phyloP scores from a whole-genome alignment of 306 rosid genomes.

The Rosa lucieae region DNA sequence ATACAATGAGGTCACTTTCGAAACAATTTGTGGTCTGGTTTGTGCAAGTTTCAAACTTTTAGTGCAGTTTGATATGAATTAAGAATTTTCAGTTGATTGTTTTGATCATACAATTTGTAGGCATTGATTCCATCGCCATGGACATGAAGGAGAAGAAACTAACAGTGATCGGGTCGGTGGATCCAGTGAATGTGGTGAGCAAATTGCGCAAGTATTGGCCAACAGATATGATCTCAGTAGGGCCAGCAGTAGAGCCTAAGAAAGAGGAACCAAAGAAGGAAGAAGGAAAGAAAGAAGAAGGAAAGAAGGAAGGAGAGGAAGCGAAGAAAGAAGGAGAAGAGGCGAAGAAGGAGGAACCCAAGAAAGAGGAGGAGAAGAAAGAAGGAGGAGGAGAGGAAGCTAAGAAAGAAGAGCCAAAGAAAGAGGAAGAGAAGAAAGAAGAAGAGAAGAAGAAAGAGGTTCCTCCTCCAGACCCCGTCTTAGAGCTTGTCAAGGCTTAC shows the following conservation, averaged over 20 bases:
- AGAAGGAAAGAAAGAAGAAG: conserved; percentile 57
- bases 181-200: conserved; percentile 79
- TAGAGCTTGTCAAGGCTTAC: conserved; percentile 61
- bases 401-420: conserved; percentile 45
- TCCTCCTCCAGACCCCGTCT: conserved; percentile 49
- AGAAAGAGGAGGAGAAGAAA: conserved; percentile 49
- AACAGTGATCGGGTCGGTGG: conserved; percentile 84
- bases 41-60: background rate
- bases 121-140: conserved; percentile 86
- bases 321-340: conserved; percentile 37
- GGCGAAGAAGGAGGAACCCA: conserved; percentile 39
- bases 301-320: conserved; percentile 40
- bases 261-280: conserved; percentile 78
- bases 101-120: conserved; percentile 34
- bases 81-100: background rate
- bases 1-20: background rate
- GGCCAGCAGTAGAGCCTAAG: conserved; percentile 87
- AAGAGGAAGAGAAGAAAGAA: conserved; percentile 48
- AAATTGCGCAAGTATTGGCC: conserved; percentile 78
- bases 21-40: background rate
- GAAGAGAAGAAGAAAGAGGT: conserved; percentile 47
- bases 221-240: conserved; percentile 60
- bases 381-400: conserved; percentile 40
- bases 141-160: conserved; percentile 83
- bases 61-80: background rate